Evolutionary conservation across 805 yeast species (phyloP).

Genomic region (Yamadazyma tumulicola): DNA sequence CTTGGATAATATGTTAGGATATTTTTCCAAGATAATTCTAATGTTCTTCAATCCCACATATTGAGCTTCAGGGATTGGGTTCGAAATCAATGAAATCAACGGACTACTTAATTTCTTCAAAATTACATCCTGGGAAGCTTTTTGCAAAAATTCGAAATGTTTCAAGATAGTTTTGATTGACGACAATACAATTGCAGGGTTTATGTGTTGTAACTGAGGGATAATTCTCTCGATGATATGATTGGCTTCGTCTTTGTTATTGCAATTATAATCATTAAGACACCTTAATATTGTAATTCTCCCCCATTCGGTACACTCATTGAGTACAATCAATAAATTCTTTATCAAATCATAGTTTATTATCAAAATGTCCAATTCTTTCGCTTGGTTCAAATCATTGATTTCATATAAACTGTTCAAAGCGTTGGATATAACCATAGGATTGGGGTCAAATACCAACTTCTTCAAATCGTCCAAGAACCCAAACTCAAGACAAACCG

Average conservation of each 20-base stretch:
- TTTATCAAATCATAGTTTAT: conserved; percentile 44
- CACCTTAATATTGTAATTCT: conserved; percentile 85
- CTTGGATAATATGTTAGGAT: conserved; percentile 71
- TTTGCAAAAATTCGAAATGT: conserved; percentile 51
- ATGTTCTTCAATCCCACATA: conserved; percentile 90
- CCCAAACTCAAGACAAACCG: conserved; percentile 81
- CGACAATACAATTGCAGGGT: conserved; percentile 89
- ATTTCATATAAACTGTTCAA: conserved; percentile 84
- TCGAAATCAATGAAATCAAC: conserved; percentile 78
- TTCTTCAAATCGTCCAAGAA: conserved; percentile 66
- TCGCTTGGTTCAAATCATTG: conserved; percentile 53
- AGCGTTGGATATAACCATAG: conserved; percentile 96
- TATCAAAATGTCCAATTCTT: conserved; percentile 28
- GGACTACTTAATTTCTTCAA: conserved; percentile 79
- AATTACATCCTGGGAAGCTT: conserved; percentile 31
- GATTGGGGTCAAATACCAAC: conserved; percentile 81
- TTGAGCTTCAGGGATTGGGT: conserved; percentile 87
- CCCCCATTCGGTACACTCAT: conserved; percentile 99
- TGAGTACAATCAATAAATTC: conserved; percentile 75
- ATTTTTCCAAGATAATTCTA: conserved; percentile 81
- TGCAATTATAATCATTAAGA: conserved; percentile 64
- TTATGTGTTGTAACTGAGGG: conserved; percentile 95
- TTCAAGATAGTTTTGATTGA: conserved; percentile 77
- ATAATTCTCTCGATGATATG: conserved; percentile 85
- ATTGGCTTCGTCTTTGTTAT: conserved; percentile 61